Conservation (phyloP, 768 basidiomycete genomes). For the Russula griseocarnosa region DNA sequence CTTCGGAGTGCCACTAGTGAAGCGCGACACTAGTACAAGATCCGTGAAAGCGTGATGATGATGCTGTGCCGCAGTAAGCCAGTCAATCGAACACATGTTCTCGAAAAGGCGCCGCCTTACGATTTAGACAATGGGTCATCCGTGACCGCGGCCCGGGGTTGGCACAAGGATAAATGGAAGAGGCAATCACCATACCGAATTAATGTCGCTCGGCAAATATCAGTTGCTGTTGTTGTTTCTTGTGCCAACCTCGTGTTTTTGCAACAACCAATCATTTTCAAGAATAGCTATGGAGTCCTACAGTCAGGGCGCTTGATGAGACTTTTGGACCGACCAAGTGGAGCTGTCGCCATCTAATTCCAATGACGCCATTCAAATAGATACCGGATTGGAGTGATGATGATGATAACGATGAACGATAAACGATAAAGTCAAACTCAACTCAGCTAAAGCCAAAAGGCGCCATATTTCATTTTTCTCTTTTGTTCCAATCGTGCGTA, state of each 20-base stretch:
- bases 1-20: too few relatives aligned
- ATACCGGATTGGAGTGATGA: not conserved
- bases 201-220: too few relatives aligned
- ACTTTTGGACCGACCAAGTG: too few relatives aligned
- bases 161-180: not conserved
- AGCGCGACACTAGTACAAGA: not conserved
- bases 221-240: too few relatives aligned
- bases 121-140: not conserved
- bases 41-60: not conserved
- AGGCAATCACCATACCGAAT: not conserved
- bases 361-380: not conserved
- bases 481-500: too few relatives aligned
- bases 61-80: not conserved
- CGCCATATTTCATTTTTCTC: too few relatives aligned
- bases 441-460: too few relatives aligned
- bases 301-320: slow-evolving; percentile 2
- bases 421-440: too few relatives aligned
- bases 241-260: not conserved
- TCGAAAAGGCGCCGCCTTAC: not conserved
- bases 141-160: slow-evolving; percentile 5
- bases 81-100: not conserved
- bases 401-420: not conserved
- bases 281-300: not conserved
- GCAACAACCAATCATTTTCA: not conserved
- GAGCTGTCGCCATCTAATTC: too few relatives aligned